These are phyloP conservation scores for Colletotrichum australisinense DNA, from an alignment of 2,329 filamentous ascomycete genomes.

Conservation along the genomic window DNA sequence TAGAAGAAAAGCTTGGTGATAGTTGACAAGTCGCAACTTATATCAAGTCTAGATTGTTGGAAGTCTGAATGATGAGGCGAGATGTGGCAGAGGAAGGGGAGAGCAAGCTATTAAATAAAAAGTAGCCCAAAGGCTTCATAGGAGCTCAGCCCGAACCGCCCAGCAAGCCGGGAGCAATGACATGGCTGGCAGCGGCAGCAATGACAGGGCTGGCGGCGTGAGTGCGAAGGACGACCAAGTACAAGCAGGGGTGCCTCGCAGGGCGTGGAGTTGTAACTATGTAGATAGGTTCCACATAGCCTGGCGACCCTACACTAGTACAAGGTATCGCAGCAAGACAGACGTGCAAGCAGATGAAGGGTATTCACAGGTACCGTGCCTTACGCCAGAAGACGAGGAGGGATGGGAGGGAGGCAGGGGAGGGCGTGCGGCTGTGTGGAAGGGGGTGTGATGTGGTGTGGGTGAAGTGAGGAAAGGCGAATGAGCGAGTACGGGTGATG, in stretches of 20 bases:
- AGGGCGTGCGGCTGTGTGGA: constrained; percentile 4
- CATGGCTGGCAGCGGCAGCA: constrained; percentile 25
- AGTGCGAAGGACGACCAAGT: background rate
- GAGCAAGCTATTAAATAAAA: constrained; percentile 35
- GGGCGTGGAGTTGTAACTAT: constrained; percentile 5
- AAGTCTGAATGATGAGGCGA: constrained; percentile 7
- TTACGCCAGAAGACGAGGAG: background rate
- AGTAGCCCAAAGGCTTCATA: constrained; percentile 23
- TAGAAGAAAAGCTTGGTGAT: background rate
- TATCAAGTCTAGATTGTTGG: background rate
- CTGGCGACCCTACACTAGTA: background rate
- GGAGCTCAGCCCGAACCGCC: constrained; percentile 16
- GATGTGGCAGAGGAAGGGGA: constrained; percentile 3
- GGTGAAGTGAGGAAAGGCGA: background rate
- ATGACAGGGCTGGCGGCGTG: constrained; percentile 28
- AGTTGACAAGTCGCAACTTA: background rate
- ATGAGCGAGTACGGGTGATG: background rate
- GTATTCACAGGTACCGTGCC: constrained; percentile 22
- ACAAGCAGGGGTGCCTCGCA: constrained; percentile 11
- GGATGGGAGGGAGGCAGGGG: background rate
- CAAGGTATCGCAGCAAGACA: background rate
- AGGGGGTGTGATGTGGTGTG: background rate
- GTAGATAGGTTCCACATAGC: constrained; percentile 4
- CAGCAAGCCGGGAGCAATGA: constrained; percentile 23
- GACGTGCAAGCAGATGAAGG: constrained; percentile 4